A percentile compares a stretch with the other conserved stretches of the same genome.
phyloP scores from a whole-genome alignment of 352 stramenopile species.

The Globisporangium canariense region DNA sequence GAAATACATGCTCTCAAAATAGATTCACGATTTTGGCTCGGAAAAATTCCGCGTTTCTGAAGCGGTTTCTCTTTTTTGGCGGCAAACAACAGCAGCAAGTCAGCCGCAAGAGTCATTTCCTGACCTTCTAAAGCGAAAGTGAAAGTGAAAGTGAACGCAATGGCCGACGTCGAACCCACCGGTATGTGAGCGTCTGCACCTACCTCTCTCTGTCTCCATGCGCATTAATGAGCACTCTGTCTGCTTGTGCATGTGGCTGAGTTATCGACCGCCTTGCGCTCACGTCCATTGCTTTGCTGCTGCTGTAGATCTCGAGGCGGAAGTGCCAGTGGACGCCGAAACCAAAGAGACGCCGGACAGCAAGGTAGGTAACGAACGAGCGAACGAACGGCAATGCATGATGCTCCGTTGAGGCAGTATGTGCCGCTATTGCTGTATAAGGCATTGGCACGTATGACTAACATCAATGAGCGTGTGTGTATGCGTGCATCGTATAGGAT shows the following conservation, averaged over 20 bases:
- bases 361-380: not conserved
- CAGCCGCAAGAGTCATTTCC: not conserved
- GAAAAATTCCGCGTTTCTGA: not conserved
- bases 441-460: not conserved
- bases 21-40: not conserved
- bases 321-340: not conserved
- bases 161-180: slow-evolving; percentile 1
- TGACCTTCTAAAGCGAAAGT: not conserved
- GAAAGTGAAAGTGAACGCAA: not conserved
- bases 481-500: not conserved
- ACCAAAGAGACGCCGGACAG: not conserved
- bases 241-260: not conserved
- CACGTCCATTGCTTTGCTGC: not conserved
- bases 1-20: too few relatives aligned
- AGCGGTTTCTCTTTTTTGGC: not conserved
- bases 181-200: not conserved
- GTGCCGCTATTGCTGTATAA: not conserved
- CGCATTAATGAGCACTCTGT: not conserved
- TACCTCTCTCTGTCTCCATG: not conserved
- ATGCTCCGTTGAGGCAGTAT: too few relatives aligned
- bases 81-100: not conserved
- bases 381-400: not conserved
- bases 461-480: not conserved
- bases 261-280: not conserved
- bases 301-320: slow-evolving; percentile 1